Base-by-base conservation (phyloP, 2,329 filamentous ascomycete species). In the Plectosphaerella cucumerina region DNA sequence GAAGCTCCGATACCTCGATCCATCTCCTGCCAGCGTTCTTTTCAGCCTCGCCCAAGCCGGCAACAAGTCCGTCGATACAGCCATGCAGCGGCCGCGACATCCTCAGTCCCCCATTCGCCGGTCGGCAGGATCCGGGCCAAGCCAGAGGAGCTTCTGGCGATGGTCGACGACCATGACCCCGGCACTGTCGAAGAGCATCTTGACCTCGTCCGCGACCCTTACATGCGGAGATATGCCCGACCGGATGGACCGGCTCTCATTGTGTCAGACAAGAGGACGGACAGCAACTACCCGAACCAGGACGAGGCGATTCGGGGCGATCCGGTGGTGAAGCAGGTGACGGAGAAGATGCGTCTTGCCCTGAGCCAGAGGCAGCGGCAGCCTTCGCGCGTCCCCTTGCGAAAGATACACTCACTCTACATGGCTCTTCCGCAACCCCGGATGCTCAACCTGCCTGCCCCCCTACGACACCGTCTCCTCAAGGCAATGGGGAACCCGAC, bases 401-500 rank as follows among this genome's bases (percentile, higher is more conserved):
- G 73, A 31, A 58, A 61, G 2, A 70, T 84, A 53, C 80, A 78
- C 59, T 65, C 72, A 2, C 56, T 75, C 3, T 84, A 84, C 62
- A 61, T 67, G 22, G 62, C 68, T 34, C 60, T 84, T 9, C 78
- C 80, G 0, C 73, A 80, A 50, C 77, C 75, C 5, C 72, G 78
- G 37, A 77, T 81, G 70, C 61, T 75, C 4, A 68, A 77, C 48
- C 62, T 85, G 3, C 70, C 71, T 9, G 70, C 72, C 53, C 62
- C 67, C 12, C 70, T 83, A 45, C 80, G 91, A 17, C 82, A 84
- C 49, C 67, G 73, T 8, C 72, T 96, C 18, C 72, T 96, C 48
- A 82, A 80, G 50, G 80, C 84, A 41, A 80, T 96, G 55, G 85
- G 87, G 18, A 78, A 81, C 44, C 80, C 83, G 9, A 74, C 80